Percentiles rank a stretch among this genome's conserved stretches.
These are phyloP conservation scores for Candida ovalis DNA, from an alignment of 805 yeast species.

Conservation along the genomic window DNA sequence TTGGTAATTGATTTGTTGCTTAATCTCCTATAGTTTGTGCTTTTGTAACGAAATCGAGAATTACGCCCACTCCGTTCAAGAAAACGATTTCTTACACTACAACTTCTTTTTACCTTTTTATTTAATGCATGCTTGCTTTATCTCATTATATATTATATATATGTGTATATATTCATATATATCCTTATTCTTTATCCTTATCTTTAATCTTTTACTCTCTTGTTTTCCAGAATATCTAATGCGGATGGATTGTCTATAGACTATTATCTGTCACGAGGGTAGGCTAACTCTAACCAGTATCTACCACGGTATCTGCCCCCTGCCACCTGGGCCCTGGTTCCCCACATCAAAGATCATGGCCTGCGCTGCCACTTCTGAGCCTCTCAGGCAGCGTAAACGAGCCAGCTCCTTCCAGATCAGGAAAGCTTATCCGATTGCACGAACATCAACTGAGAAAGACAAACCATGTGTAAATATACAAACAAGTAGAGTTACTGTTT, in stretches of 20 bases:
- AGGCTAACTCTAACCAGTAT: too few relatives aligned
- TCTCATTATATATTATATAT: neutral
- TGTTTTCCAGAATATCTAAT: too few relatives aligned
- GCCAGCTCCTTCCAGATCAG: slow-evolving; percentile 3
- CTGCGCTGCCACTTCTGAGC: too few relatives aligned
- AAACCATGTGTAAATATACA: too few relatives aligned
- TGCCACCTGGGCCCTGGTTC: too few relatives aligned
- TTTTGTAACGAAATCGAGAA: neutral
- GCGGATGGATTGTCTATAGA: too few relatives aligned
- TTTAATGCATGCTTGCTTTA: neutral
- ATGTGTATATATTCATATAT: neutral
- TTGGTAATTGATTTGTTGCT: neutral
- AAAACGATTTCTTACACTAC: neutral
- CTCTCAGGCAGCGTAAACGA: neutral
- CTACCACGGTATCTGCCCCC: too few relatives aligned
- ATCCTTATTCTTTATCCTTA: neutral
- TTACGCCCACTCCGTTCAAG: too few relatives aligned
- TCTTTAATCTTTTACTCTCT: neutral
- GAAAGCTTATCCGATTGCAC: slow-evolving; percentile 9
- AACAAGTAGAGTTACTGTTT: too few relatives aligned
- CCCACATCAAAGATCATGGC: too few relatives aligned
- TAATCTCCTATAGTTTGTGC: neutral
- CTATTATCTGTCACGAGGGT: neutral
- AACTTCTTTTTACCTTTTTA: neutral
- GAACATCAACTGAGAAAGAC: too few relatives aligned